These are phyloP conservation scores for Carex parvula DNA, from an alignment of 176 grass and related monocot genomes.

Conservation along the genomic window DNA sequence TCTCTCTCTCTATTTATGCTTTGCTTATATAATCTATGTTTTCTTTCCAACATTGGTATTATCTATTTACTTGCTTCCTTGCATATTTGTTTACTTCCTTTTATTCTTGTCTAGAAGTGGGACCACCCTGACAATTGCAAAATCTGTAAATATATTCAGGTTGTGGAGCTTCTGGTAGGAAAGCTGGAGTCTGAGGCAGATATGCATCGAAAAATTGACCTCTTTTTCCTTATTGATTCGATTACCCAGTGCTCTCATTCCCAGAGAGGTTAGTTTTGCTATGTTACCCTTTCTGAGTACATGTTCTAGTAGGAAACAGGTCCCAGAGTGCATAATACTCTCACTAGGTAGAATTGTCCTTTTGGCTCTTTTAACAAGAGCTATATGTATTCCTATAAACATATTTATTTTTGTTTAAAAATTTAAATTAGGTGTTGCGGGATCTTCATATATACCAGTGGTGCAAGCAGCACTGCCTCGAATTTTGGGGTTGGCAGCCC, in stretches of 20 bases:
- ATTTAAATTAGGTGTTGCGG: conserved; percentile 60
- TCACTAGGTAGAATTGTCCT: not conserved
- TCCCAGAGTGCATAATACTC: not conserved
- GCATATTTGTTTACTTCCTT: conserved; percentile 24
- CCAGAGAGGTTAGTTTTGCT: conserved; percentile 49
- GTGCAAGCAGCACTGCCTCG: conserved; percentile 75
- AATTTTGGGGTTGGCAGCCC: conserved; percentile 69
- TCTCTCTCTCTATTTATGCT: conserved; percentile 23
- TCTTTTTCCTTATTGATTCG: conserved; percentile 96
- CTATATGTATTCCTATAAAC: conserved; percentile 1
- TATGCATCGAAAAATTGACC: conserved; percentile 79
- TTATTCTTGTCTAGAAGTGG: not conserved
- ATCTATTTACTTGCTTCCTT: not conserved
- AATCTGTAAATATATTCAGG: conserved; percentile 35
- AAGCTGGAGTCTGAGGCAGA: conserved; percentile 72
- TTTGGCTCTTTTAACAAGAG: not conserved
- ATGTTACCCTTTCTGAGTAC: not conserved
- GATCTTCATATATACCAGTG: conserved; percentile 71
- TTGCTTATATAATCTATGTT: conserved; percentile 20
- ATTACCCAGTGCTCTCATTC: conserved; percentile 83
- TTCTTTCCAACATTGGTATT: conserved; percentile 12
- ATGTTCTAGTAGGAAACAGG: not conserved
- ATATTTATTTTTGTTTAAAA: conserved; percentile 25
- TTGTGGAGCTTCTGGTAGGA: conserved; percentile 68
- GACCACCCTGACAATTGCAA: conserved; percentile 1